These are phyloP conservation scores for Barnettozyma siamensis DNA, from an alignment of 805 yeast genomes.

Conservation along the genomic window DNA sequence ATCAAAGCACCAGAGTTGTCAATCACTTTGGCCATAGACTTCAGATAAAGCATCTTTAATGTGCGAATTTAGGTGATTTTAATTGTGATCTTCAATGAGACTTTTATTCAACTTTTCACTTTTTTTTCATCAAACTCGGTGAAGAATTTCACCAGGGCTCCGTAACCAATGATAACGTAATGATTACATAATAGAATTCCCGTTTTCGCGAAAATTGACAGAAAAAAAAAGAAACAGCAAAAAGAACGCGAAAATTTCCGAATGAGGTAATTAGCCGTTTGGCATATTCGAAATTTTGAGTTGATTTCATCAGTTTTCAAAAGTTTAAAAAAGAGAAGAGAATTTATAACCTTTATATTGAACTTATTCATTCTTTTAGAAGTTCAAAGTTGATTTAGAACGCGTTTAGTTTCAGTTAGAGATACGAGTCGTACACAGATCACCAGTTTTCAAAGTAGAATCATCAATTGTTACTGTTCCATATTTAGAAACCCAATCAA, in stretches of 20 bases:
- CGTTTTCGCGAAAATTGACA: neutral
- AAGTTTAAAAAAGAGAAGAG: neutral
- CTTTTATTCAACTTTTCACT: neutral
- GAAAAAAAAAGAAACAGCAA: neutral
- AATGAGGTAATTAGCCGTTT: neutral
- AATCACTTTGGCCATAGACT: constrained; percentile 81
- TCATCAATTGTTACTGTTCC: too few species aligned
- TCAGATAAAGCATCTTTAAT: constrained; percentile 71
- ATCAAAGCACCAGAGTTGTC: constrained; percentile 95
- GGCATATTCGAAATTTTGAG: neutral
- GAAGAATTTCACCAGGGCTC: too few species aligned
- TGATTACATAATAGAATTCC: too few species aligned
- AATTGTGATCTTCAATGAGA: too few species aligned
- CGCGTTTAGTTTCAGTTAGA: too few species aligned
- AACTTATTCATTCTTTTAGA: too few species aligned
- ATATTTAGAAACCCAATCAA: too few species aligned
- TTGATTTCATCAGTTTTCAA: neutral
- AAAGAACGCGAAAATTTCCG: neutral
- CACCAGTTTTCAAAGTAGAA: too few species aligned
- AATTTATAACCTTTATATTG: neutral
- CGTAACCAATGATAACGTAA: too few species aligned
- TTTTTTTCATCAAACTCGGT: too few species aligned
- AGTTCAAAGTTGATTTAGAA: too few species aligned
- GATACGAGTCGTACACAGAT: too few species aligned
- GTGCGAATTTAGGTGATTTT: neutral